Conservation (phyloP, 2,329 filamentous ascomycete species). For the Ascochyta fabae region DNA sequence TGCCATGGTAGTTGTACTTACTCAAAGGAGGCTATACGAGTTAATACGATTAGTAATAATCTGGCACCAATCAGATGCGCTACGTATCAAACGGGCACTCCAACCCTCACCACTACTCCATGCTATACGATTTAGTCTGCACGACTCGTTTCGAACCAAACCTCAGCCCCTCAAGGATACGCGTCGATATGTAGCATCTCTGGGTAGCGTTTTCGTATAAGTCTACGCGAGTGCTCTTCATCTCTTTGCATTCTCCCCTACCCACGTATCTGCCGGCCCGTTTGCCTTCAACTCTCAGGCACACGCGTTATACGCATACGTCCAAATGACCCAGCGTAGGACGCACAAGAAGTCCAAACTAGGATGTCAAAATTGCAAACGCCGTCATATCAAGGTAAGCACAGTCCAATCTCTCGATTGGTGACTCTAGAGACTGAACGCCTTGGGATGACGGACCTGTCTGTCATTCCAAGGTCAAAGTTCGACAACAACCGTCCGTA, state of each 20-base stretch:
- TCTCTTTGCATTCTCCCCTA: neutral
- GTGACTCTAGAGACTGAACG: no score
- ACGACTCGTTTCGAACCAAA: neutral
- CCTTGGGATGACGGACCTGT: no score
- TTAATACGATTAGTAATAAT: neutral
- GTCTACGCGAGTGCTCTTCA: neutral
- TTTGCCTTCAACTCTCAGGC: neutral
- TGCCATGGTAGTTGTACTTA: neutral
- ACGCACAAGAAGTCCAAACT: conserved; percentile 30
- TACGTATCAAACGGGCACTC: conserved; percentile 1
- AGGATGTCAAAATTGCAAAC: conserved; percentile 30
- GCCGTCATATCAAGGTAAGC: conserved; percentile 31
- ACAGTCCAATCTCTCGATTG: neutral
- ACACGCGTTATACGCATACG: neutral
- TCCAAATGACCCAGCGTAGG: conserved; percentile 14
- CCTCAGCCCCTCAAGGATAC: neutral
- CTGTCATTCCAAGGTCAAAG: no score
- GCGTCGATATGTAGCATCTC: neutral
- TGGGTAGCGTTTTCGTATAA: neutral
- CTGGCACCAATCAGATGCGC: neutral
- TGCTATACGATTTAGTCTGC: neutral
- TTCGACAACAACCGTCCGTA: no score
- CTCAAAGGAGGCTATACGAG: conserved; percentile 2
- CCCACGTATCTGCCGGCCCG: neutral
- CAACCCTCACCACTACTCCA: neutral